Evolutionary conservation across 768 basidiomycete genomes (phyloP).

Genomic region (Podaxis sp.): DNA sequence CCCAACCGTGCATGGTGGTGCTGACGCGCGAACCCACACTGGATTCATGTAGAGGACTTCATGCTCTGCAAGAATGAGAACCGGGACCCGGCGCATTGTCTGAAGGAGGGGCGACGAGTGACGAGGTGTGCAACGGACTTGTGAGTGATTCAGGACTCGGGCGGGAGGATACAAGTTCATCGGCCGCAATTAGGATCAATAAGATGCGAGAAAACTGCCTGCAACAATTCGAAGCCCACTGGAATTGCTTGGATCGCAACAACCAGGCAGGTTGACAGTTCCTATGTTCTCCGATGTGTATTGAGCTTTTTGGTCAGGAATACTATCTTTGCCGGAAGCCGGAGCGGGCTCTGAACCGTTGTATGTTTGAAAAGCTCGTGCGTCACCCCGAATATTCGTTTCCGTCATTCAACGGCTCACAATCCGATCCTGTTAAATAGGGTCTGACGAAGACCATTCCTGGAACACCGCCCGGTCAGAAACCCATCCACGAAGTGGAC

Average conservation of each 20-base stretch:
- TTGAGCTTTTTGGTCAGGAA: conserved; percentile 46
- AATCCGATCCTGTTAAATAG: conserved; percentile 34
- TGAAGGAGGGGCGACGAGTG: conserved; percentile 93
- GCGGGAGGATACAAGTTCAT: background rate
- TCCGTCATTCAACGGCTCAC: background rate
- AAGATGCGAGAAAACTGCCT: conserved; percentile 94
- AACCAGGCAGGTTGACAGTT: conserved; percentile 74
- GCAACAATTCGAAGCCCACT: conserved; percentile 84
- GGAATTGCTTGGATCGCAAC: conserved; percentile 89
- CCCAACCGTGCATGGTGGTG: background rate
- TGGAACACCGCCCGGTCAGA: conserved; percentile 75
- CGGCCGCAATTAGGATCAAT: conserved; percentile 54
- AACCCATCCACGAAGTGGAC: conserved; percentile 85
- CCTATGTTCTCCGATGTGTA: background rate
- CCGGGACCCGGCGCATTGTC: conserved; percentile 85
- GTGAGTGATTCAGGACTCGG: conserved; percentile 43
- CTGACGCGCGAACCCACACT: background rate
- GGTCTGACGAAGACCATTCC: conserved; percentile 90
- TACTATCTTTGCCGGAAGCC: conserved; percentile 86
- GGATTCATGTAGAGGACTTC: conserved; percentile 28
- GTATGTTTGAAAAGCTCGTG: conserved; percentile 96
- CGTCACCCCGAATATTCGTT: conserved; percentile 26
- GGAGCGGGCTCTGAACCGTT: conserved; percentile 84
- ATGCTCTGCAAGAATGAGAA: conserved; percentile 98
- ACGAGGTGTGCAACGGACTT: conserved; percentile 93